These are phyloP conservation scores for Phylloporus sp. DNA, from an alignment of 1,284 basidiomycete species.

Conservation along the genomic window DNA sequence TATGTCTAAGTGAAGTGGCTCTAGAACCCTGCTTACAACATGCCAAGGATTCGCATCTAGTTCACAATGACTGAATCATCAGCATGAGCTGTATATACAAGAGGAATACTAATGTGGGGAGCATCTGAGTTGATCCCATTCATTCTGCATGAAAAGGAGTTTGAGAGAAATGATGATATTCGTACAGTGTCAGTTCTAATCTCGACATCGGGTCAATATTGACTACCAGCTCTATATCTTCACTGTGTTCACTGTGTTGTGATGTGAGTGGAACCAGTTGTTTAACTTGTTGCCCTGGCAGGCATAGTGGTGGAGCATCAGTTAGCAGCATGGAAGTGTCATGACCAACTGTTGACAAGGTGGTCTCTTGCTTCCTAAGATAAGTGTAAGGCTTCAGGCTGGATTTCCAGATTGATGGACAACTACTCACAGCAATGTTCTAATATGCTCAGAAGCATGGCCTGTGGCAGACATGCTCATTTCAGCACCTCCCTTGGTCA, in stretches of 20 bases:
- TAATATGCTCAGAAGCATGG: too few relatives aligned
- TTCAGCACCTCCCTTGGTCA: neutral
- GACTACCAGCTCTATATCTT: neutral
- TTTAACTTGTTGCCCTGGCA: neutral
- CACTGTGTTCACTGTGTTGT: too few relatives aligned
- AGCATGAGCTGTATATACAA: too few relatives aligned
- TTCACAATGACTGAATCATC: neutral
- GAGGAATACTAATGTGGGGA: constrained; percentile 1
- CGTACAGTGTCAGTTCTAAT: neutral
- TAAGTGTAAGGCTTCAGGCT: neutral
- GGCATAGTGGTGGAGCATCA: neutral
- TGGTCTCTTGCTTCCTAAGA: constrained; percentile 7
- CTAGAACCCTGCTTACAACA: neutral
- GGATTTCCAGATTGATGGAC: accelerated
- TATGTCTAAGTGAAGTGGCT: neutral
- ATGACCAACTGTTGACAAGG: neutral
- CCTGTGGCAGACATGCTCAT: neutral
- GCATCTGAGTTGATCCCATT: neutral
- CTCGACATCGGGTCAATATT: neutral
- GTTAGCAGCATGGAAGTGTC: neutral
- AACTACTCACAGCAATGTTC: constrained; percentile 19
- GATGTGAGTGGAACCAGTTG: neutral
- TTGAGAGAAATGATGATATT: neutral
- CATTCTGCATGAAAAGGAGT: neutral
- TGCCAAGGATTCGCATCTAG: neutral